A percentile compares a stretch with the other conserved stretches of the same genome.
Conservation (phyloP, 495 filamentous ascomycete genomes). For the Aspergillus heteromorphus region DNA sequence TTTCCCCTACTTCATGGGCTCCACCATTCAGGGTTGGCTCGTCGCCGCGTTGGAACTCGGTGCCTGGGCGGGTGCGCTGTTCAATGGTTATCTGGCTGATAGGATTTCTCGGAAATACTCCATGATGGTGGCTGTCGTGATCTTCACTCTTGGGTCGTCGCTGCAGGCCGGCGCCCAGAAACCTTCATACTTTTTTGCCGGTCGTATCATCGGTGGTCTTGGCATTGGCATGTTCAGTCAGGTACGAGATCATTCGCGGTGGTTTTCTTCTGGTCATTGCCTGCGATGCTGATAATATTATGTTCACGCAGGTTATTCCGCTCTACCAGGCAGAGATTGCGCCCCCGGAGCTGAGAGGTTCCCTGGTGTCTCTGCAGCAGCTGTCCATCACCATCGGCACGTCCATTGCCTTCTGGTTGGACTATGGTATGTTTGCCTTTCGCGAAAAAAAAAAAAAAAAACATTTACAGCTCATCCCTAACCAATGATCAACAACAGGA, state of each 20-base stretch:
- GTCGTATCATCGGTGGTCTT: constrained; percentile 45
- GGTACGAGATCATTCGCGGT: background rate
- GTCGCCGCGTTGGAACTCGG: constrained; percentile 77
- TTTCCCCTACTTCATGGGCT: constrained; percentile 46
- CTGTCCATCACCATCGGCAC: constrained; percentile 60
- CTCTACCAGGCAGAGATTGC: constrained; percentile 27
- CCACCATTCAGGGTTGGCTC: constrained; percentile 67
- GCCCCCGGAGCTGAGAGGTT: constrained; percentile 67
- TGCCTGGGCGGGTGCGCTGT: constrained; percentile 72
- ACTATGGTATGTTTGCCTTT: constrained; percentile 36
- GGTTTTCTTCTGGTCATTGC: background rate
- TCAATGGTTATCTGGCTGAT: constrained; percentile 71
- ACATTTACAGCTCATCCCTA: too few relatives aligned
- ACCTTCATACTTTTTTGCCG: constrained; percentile 38
- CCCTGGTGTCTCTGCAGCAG: constrained; percentile 66
- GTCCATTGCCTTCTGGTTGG: constrained; percentile 62
- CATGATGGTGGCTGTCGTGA: constrained; percentile 60
- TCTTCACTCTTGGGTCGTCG: constrained; percentile 65
- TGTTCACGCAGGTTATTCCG: constrained; percentile 2
- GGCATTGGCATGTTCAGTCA: constrained; percentile 63
- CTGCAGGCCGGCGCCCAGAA: constrained; percentile 37
- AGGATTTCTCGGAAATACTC: constrained; percentile 70
- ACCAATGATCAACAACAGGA: constrained; percentile 39
- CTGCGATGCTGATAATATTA: background rate
- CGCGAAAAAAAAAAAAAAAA: too few relatives aligned